These are phyloP conservation scores for Eragrostis curvula DNA, from an alignment of 176 grass and related monocot genomes.

Conservation along the genomic window DNA sequence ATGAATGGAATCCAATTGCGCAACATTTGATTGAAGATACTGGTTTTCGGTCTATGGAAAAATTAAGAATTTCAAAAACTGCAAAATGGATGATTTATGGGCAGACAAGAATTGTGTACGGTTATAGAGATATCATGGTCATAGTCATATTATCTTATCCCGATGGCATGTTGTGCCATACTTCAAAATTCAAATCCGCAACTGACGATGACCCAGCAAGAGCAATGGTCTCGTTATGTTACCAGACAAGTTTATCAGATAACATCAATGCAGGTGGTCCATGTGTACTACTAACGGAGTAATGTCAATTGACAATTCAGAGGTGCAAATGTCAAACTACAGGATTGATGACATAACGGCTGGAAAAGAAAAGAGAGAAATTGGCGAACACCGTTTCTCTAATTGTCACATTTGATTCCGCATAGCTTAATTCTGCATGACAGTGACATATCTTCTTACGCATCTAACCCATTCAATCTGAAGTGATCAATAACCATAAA, in stretches of 20 bases:
- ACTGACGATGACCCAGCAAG: neutral
- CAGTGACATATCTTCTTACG: neutral
- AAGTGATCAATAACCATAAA: neutral
- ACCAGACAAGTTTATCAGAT: neutral
- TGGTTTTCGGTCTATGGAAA: too few species aligned
- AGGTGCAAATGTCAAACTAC: neutral
- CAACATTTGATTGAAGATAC: too few species aligned
- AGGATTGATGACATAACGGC: neutral
- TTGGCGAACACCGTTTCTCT: neutral
- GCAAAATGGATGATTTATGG: neutral
- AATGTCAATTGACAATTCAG: neutral
- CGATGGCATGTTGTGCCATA: neutral
- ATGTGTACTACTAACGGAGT: neutral
- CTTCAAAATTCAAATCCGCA: neutral
- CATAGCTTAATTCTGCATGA: neutral
- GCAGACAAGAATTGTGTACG: neutral
- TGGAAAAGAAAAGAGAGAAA: neutral
- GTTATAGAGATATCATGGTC: too few species aligned
- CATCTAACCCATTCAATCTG: neutral
- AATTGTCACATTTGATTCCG: neutral
- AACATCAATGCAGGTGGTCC: constrained; percentile 1
- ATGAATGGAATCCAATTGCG: too few species aligned
- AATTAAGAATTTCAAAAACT: too few species aligned
- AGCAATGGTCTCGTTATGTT: neutral
- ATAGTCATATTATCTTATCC: too few species aligned